phyloP scores from a whole-genome alignment of 495 filamentous ascomycete species.

The Polyplosphaeria fusca region DNA sequence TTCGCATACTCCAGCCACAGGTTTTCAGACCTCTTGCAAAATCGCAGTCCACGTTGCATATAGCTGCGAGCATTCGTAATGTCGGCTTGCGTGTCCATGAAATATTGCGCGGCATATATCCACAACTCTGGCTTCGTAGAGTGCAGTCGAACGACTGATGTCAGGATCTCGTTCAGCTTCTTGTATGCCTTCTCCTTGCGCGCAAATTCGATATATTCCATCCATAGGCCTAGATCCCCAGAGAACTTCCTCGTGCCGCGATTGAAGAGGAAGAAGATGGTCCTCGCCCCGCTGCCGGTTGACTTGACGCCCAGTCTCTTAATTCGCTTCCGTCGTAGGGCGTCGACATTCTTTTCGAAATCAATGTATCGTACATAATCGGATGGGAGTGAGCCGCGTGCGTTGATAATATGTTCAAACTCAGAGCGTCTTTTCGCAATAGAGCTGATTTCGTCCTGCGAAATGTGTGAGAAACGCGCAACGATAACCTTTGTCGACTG shows the following conservation, averaged over 20 bases:
- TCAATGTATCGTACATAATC: constrained; percentile 84
- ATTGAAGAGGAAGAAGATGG: constrained; percentile 85
- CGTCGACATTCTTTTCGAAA: constrained; percentile 88
- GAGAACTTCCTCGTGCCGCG: constrained; percentile 82
- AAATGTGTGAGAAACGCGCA: constrained; percentile 16
- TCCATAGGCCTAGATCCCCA: constrained; percentile 81
- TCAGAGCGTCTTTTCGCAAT: constrained; percentile 87
- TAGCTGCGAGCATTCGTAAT: constrained; percentile 82
- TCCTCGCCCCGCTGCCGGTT: constrained; percentile 63
- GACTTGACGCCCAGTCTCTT: constrained; percentile 71
- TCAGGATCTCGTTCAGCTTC: constrained; percentile 74
- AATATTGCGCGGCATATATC: constrained; percentile 76
- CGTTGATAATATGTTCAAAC: constrained; percentile 86
- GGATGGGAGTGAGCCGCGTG: constrained; percentile 65
- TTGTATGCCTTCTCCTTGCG: constrained; percentile 71
- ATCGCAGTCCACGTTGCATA: constrained; percentile 82
- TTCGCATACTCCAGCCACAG: constrained; percentile 89
- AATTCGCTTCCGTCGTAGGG: constrained; percentile 74
- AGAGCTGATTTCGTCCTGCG: constrained; percentile 76
- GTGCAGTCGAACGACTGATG: constrained; percentile 74
- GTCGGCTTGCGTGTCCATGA: constrained; percentile 73
- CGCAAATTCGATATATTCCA: constrained; percentile 84
- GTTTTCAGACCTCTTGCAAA: constrained; percentile 66
- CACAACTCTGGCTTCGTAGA: constrained; percentile 81
- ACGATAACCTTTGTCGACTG: not conserved